Evolutionary conservation across 2,329 filamentous ascomycete species (phyloP), one percentile per base, ranked within the genome.

Genomic region (Paraconiothyrium brasiliense): DNA sequence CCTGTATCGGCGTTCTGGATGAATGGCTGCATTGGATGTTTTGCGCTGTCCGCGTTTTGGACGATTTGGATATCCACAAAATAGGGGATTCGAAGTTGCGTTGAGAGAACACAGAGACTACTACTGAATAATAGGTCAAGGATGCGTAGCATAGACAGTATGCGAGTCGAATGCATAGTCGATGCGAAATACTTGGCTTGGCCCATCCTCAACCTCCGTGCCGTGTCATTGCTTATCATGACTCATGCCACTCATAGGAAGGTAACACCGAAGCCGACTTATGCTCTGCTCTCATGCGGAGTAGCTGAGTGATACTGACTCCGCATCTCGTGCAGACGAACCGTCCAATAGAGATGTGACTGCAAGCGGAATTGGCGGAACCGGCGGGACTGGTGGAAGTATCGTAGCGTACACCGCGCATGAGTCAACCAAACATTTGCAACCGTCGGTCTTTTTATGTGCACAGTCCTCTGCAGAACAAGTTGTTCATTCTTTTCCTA

Each of bases 31-130:
- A 16, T 34, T 44, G 37, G 22, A 5, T 16, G 34, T 24, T 30
- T 30, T 16, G 46, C 46, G 30, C 46, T 30, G 39, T 54, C 35
- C 27, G 50, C 14, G 13, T 44, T 43, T 16, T 43, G 35, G 35
- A 27, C 37, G 52, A 22, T 34, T 44, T 44, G 52, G 52, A 55
- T 55, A 55, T 44, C 52, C 52, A 55, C 52, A 55, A 54, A 34
- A 55, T 46, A 44, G 52, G 52, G 52, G 34, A 30, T 37, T 41
- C 43, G 35, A 10, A 30, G 35, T 22, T 2, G 41, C 43, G 43
- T 46, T 7, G 43, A 7, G 43, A 8, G 43, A 24, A 24, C 20
- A 46, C 43, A 8, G 20, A n/a, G 11, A 10, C 20, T 13, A 20
- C 20, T 46, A 8, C 41, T 44, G n/a, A 20, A 46, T 46, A 46